Conservation (phyloP, 768 basidiomycete genomes). For the Boletus pseudopeckii region DNA sequence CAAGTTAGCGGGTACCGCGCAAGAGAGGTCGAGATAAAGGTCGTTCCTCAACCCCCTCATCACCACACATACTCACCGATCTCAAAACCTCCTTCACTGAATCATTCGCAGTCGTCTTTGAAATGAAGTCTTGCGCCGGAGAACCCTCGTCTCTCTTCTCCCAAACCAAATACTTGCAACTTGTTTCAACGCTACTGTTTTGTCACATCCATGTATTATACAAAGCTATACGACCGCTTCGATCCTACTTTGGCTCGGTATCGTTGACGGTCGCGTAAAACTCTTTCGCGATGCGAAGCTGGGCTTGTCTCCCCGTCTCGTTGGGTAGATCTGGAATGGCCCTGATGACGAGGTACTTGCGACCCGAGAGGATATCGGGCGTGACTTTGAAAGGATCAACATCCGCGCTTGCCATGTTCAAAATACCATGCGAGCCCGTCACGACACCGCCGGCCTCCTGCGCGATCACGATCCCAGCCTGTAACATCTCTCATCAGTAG, state of each 20-base stretch:
- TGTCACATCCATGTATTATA: neutral
- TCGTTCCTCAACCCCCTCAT: too few relatives aligned
- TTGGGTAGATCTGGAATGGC: slow-evolving; percentile 58
- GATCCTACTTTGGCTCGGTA: slow-evolving; percentile 48
- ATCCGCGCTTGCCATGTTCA: slow-evolving; percentile 33
- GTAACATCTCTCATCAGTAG: neutral
- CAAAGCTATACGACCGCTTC: neutral
- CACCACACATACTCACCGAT: too few relatives aligned
- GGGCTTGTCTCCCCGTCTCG: slow-evolving; percentile 68
- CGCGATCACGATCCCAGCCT: slow-evolving; percentile 88
- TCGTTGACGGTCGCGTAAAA: slow-evolving; percentile 85
- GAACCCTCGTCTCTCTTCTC: too few relatives aligned
- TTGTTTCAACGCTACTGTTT: neutral
- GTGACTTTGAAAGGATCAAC: slow-evolving; percentile 57
- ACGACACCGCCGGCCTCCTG: slow-evolving; percentile 84
- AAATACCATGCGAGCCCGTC: slow-evolving; percentile 59
- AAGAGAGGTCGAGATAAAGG: too few relatives aligned
- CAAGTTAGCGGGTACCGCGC: too few relatives aligned
- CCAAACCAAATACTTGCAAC: neutral
- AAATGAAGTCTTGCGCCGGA: too few relatives aligned
- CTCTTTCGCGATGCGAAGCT: slow-evolving; percentile 77
- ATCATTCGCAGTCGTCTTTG: too few relatives aligned
- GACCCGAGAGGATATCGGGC: slow-evolving; percentile 67
- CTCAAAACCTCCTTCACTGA: too few relatives aligned
- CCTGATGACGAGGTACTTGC: slow-evolving; percentile 79